These are phyloP conservation scores for Asclepias syriaca DNA, from an alignment of 257 asterid genomes.

Conservation along the genomic window DNA sequence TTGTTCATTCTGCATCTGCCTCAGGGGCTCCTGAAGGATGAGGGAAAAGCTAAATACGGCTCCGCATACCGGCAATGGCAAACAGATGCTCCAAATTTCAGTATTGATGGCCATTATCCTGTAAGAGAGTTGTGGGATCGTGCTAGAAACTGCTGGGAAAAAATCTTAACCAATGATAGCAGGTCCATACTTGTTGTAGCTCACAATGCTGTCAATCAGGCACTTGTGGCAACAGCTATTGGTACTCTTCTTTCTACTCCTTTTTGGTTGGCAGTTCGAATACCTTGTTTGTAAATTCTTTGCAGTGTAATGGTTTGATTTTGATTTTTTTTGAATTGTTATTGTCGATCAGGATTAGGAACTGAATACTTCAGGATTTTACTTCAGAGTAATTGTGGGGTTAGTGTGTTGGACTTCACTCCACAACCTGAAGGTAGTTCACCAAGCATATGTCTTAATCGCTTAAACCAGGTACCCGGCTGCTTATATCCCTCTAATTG, in stretches of 20 bases:
- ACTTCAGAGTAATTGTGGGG: constrained; percentile 96
- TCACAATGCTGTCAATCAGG: constrained; percentile 97
- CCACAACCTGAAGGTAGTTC: constrained; percentile 63
- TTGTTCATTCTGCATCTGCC: constrained; percentile 1
- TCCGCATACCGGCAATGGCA: constrained; percentile 87
- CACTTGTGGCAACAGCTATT: constrained; percentile 91
- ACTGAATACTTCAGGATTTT: constrained; percentile 77
- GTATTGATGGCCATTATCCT: constrained; percentile 84
- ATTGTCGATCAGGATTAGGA: constrained; percentile 53
- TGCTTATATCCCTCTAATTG: background rate
- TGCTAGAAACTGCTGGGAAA: constrained; percentile 79
- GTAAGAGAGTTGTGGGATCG: constrained; percentile 92
- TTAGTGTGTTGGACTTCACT: constrained; percentile 85
- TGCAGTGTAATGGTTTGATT: background rate
- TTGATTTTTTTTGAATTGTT: background rate
- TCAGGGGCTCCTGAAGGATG: constrained; percentile 84
- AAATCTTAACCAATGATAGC: constrained; percentile 68
- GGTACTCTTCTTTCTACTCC: constrained; percentile 36
- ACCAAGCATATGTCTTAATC: constrained; percentile 68
- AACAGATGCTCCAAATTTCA: constrained; percentile 76
- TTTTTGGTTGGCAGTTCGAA: background rate
- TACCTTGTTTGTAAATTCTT: background rate
- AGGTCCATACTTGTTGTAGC: constrained; percentile 81
- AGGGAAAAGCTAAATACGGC: constrained; percentile 82
- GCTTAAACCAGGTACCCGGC: constrained; percentile 71